These are phyloP conservation scores for Artemisia argyi DNA, from an alignment of 129 eudicot species.

Conservation along the genomic window DNA sequence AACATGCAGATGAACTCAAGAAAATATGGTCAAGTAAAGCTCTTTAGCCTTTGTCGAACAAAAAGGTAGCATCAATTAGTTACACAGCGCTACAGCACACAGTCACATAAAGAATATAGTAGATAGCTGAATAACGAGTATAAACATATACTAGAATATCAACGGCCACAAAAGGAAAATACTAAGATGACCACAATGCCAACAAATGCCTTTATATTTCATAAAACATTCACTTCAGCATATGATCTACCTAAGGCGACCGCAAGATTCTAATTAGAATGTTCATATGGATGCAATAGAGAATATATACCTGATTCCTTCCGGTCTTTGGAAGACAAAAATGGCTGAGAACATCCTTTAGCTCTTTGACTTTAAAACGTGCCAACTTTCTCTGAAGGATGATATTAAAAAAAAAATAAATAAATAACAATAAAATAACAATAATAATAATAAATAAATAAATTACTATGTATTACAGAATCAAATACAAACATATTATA, in stretches of 20 bases:
- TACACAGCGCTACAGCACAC: slow-evolving; percentile 4
- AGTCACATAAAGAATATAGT: slow-evolving; percentile 3
- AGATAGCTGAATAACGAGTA: background rate
- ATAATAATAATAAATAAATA: no score
- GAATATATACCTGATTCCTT: slow-evolving; percentile 48
- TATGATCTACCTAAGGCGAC: background rate
- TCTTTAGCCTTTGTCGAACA: no score
- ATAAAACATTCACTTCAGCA: background rate
- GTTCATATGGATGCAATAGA: slow-evolving; percentile 13
- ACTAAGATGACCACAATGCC: no score
- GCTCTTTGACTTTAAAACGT: slow-evolving; percentile 49
- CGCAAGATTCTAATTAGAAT: background rate
- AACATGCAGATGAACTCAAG: slow-evolving; percentile 13
- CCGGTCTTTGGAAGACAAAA: slow-evolving; percentile 57
- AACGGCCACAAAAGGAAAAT: background rate
- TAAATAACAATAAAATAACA: no score
- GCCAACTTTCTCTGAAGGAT: slow-evolving; percentile 39
- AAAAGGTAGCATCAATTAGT: no score
- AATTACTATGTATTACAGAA: slow-evolving; percentile 4
- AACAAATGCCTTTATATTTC: background rate
- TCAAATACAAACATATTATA: background rate
- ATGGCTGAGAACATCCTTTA: slow-evolving; percentile 48
- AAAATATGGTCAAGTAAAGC: background rate
- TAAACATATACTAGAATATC: background rate
- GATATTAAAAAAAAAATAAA: no score